Percentiles rank a stretch among this genome's conserved stretches.
Conservation (phyloP, 2,329 filamentous ascomycete species). For the Colletotrichum tamarilloi region DNA sequence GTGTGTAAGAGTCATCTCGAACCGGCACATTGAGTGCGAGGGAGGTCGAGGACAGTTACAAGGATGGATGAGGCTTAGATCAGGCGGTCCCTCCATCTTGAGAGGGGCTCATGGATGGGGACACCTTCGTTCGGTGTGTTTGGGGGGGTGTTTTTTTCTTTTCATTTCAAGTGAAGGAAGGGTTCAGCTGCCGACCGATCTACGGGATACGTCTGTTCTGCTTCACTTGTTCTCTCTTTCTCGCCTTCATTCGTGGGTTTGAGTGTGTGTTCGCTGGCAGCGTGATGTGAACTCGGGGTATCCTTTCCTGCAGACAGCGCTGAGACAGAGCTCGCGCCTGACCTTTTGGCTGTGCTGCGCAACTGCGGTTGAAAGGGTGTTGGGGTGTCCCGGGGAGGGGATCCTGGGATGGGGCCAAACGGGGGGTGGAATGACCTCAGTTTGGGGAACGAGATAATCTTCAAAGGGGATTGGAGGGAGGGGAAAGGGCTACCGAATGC, state of each 20-base stretch:
- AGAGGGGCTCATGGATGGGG: neutral
- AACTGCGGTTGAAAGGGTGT: neutral
- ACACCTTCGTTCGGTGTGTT: slow-evolving; percentile 16
- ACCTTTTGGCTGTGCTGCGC: slow-evolving; percentile 10
- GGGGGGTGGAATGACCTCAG: neutral
- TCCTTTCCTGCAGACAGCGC: slow-evolving; percentile 12
- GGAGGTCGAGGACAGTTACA: neutral
- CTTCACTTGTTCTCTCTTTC: neutral
- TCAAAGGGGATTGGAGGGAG: neutral
- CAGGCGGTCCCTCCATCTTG: slow-evolving; percentile 16
- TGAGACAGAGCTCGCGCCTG: slow-evolving; percentile 30
- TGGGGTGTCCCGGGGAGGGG: neutral
- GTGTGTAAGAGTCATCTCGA: neutral
- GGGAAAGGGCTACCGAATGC: neutral
- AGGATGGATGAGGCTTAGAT: slow-evolving; percentile 27
- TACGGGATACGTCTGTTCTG: neutral
- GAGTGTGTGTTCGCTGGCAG: neutral
- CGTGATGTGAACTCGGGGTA: slow-evolving; percentile 30
- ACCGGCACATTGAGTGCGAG: slow-evolving; percentile 5
- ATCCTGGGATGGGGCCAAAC: neutral
- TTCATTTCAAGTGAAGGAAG: no score
- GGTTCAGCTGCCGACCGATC: slow-evolving; percentile 4
- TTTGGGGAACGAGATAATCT: neutral
- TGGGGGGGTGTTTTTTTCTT: neutral
- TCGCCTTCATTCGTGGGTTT: neutral